Conservation (phyloP, 2,329 filamentous ascomycete genomes). For the Myotisia sp. region DNA sequence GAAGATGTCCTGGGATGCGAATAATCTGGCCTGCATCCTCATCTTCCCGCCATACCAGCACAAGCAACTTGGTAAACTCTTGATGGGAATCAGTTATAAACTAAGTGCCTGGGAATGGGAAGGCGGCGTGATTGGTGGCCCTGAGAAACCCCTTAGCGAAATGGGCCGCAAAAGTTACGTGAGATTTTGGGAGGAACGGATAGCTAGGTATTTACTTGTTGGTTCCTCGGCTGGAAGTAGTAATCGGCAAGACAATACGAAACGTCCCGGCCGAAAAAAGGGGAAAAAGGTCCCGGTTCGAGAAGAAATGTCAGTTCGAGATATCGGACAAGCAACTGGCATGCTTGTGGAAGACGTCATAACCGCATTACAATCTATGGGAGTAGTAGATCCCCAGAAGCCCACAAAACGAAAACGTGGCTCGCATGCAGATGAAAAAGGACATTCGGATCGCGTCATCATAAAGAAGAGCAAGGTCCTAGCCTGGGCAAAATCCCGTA, state of each 20-base stretch:
- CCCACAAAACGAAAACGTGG: conserved; percentile 40
- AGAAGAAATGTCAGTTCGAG: conserved; percentile 49
- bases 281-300: conserved; percentile 29
- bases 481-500: conserved; percentile 51
- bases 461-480: conserved; percentile 46
- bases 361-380: conserved; percentile 65
- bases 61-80: conserved; percentile 69
- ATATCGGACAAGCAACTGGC: conserved; percentile 64
- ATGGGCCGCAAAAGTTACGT: conserved; percentile 70
- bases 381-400: conserved; percentile 43
- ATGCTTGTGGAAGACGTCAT: conserved; percentile 77
- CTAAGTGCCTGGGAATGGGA: conserved; percentile 61
- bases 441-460: conserved; percentile 23
- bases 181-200: conserved; percentile 73
- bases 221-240: conserved; percentile 15
- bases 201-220: conserved; percentile 51
- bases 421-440: conserved; percentile 13
- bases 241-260: conserved; percentile 10
- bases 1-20: conserved; percentile 97
- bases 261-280: conserved; percentile 16
- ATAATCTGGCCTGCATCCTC: conserved; percentile 91
- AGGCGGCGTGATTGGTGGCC: conserved; percentile 62
- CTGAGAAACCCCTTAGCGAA: conserved; percentile 84
- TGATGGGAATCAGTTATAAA: conserved; percentile 91
- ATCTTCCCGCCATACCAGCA: conserved; percentile 93